Evolutionary conservation across 2,329 filamentous ascomycete species (phyloP).

Genomic region (Erysiphe pulchra): DNA sequence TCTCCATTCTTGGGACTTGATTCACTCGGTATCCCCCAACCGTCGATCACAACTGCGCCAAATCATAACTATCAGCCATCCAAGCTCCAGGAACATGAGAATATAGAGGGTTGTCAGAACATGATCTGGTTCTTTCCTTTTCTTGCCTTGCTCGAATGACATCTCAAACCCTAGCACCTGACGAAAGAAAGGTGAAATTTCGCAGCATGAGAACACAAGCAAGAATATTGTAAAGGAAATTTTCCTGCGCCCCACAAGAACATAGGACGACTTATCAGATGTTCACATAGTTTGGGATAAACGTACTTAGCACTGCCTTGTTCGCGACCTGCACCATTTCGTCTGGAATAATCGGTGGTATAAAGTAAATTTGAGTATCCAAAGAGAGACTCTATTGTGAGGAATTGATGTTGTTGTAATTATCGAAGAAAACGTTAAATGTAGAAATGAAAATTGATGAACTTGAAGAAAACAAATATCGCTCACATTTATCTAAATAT

Average conservation of each 20-base stretch:
- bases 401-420: too few species aligned
- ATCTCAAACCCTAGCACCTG: background rate
- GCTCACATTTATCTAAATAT: too few species aligned
- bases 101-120: conserved; percentile 24
- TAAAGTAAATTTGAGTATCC: too few species aligned
- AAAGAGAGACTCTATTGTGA: too few species aligned
- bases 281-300: background rate
- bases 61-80: conserved; percentile 32
- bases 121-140: conserved; percentile 10
- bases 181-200: background rate
- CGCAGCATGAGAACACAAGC: too few species aligned
- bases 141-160: background rate
- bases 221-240: background rate
- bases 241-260: background rate
- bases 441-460: too few species aligned
- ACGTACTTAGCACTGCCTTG: conserved; percentile 40
- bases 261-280: background rate
- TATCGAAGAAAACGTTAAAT: too few species aligned
- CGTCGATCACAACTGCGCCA: conserved; percentile 81
- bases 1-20: conserved; percentile 71
- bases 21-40: conserved; percentile 74
- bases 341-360: conserved; percentile 5
- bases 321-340: conserved; percentile 42
- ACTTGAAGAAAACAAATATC: too few species aligned
- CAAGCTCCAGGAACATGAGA: conserved; percentile 28